Evolutionary conservation across 108 stramenopile species (phyloP), one percentile per base, ranked within the genome.

Genomic region (Licmophora abbreviata): DNA sequence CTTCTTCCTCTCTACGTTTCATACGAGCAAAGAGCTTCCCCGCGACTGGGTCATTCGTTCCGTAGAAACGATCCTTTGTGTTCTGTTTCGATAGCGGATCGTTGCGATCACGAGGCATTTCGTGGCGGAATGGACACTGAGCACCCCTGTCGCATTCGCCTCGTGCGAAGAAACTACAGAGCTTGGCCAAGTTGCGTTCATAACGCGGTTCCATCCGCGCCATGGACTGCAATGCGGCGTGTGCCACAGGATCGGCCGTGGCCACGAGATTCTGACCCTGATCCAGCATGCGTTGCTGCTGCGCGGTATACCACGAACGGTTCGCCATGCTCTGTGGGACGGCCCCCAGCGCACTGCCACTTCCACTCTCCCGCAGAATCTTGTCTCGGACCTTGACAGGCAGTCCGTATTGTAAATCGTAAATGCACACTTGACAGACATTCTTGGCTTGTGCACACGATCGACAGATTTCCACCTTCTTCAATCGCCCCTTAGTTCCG

Each of bases 391-490:
- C 88, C 58, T 92, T 74, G 31, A 98, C 89, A 0, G 94, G 94
- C 29, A 96, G 62, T 43, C 97, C 96, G 63, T 96, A 98, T 44
- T 96, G 91, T 45, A 99, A 71, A 63, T 99, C 99, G 51, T 95
- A 88, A 41, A 99, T 90, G 61, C 99, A 99, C 7, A 93, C 88
- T 66, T 99, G 99, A 70, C 99, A 99, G 0, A 96, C 90, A 66
- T 99, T 99, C 66, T 98, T 99, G 41, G 90, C 81, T 49, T 92
- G 85, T 2, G 97, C 88, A 66, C 95, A 95, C 14, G 69, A 77
- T n/a, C 82, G 73, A 59, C 99, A 98, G n/a, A 99, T 87, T 60
- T 95, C 88, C 9, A 97, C 97, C 54, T 81, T 73, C 66, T 96
- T 97, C 57, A 95, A 71, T 17, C 96, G 92, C 0, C 93, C 97